Percentiles rank a stretch among this genome's conserved stretches.
phyloP scores from a whole-genome alignment of 148 eudicot species.

The Heliosperma pusillum region DNA sequence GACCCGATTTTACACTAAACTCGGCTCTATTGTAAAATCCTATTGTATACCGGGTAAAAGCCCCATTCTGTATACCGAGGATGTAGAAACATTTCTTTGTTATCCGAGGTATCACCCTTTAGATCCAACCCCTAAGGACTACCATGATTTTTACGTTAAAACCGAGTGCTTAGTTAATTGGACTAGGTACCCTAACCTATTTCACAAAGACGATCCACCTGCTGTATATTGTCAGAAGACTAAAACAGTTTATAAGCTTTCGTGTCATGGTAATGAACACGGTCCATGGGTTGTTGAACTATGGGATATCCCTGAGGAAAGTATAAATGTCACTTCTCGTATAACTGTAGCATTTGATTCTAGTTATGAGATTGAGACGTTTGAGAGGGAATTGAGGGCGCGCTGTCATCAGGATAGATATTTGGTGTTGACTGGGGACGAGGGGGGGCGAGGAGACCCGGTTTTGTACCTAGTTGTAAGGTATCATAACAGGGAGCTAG shows the following conservation, averaged over 20 bases:
- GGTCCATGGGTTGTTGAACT: background rate
- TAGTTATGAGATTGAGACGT: background rate
- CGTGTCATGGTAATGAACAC: background rate
- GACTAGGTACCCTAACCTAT: background rate
- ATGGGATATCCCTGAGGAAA: background rate
- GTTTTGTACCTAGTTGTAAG: background rate
- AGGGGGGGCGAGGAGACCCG: too few species aligned
- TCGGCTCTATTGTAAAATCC: too few species aligned
- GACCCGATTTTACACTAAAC: background rate
- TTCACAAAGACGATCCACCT: constrained; percentile 8
- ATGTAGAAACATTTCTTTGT: background rate
- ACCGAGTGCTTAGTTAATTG: too few species aligned
- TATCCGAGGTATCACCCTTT: background rate
- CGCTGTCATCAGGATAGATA: too few species aligned
- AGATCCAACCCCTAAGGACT: background rate
- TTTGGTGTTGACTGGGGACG: too few species aligned
- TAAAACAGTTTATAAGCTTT: background rate
- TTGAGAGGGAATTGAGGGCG: too few species aligned
- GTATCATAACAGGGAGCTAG: background rate
- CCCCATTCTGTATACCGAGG: too few species aligned
- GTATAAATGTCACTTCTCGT: background rate
- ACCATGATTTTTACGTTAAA: background rate
- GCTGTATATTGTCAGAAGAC: background rate
- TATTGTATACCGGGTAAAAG: too few species aligned
- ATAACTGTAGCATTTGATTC: background rate